These are phyloP conservation scores for Leccinum rimulosum DNA, from an alignment of 768 basidiomycete genomes.

Conservation along the genomic window DNA sequence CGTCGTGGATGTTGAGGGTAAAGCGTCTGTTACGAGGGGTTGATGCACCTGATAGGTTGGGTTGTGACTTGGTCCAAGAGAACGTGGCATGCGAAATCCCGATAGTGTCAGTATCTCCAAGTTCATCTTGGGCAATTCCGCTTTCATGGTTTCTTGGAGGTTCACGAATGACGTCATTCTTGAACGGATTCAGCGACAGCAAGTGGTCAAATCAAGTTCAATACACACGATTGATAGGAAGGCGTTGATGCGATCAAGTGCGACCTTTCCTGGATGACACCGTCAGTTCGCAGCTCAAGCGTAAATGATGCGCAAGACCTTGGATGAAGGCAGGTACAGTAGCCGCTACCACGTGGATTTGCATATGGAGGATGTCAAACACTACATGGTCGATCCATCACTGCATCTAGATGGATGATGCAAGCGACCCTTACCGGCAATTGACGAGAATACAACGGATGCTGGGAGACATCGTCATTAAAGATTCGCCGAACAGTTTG, in stretches of 20 bases:
- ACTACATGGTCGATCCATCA: not conserved
- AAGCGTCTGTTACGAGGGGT: constrained; percentile 37
- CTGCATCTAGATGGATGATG: not conserved
- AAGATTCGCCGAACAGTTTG: not conserved
- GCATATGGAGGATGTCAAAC: constrained; percentile 1
- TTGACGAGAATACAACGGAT: constrained; percentile 11
- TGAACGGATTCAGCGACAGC: not conserved
- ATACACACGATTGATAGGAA: constrained; percentile 6
- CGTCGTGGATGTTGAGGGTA: constrained; percentile 46
- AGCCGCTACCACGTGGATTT: not conserved
- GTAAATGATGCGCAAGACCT: constrained; percentile 26
- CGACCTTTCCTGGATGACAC: constrained; percentile 14
- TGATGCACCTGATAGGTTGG: not conserved
- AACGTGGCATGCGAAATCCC: constrained; percentile 8
- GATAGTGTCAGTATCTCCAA: not conserved
- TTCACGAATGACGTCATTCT: constrained; percentile 5
- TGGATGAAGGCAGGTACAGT: constrained; percentile 6
- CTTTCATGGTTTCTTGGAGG: not conserved
- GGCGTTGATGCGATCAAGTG: constrained; percentile 10
- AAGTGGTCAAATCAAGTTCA: not conserved
- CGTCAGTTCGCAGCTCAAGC: constrained; percentile 2
- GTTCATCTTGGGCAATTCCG: not conserved
- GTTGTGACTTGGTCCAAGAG: constrained; percentile 6
- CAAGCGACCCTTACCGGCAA: constrained; percentile 1
- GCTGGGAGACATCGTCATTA: not conserved